These are phyloP conservation scores for Chenopodium suecicum DNA, from an alignment of 148 eudicot genomes.

Conservation along the genomic window DNA sequence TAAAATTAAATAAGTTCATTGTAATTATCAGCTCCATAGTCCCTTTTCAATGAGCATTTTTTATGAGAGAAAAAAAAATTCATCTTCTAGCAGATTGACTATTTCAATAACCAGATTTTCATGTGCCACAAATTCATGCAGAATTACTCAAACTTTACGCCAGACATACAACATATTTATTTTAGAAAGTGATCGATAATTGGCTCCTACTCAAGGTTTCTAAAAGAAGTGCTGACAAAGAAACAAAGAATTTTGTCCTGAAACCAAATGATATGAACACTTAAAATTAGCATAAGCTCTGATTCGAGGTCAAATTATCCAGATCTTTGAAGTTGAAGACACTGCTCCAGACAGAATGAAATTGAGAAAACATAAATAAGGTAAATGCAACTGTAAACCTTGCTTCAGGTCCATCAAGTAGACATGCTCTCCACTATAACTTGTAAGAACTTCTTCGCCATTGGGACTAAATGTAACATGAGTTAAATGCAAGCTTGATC, in stretches of 20 bases:
- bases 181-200: no score
- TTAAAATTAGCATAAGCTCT: background rate
- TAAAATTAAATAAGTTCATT: background rate
- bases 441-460: constrained; percentile 85
- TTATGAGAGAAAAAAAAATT: background rate
- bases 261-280: background rate
- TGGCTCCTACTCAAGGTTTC: background rate
- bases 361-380: background rate
- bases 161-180: background rate
- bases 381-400: constrained; percentile 41
- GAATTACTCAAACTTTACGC: background rate
- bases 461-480: constrained; percentile 93
- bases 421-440: constrained; percentile 94
- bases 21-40: background rate
- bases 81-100: background rate
- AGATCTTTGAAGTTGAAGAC: background rate
- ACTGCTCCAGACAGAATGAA: background rate
- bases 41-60: background rate
- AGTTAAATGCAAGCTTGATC: constrained; percentile 76
- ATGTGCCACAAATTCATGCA: background rate
- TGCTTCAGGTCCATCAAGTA: constrained; percentile 84
- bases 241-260: background rate
- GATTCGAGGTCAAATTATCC: background rate
- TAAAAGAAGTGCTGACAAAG: background rate
- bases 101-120: background rate